phyloP scores from a whole-genome alignment of 108 stramenopile species.

The Skeletonema potamos region DNA sequence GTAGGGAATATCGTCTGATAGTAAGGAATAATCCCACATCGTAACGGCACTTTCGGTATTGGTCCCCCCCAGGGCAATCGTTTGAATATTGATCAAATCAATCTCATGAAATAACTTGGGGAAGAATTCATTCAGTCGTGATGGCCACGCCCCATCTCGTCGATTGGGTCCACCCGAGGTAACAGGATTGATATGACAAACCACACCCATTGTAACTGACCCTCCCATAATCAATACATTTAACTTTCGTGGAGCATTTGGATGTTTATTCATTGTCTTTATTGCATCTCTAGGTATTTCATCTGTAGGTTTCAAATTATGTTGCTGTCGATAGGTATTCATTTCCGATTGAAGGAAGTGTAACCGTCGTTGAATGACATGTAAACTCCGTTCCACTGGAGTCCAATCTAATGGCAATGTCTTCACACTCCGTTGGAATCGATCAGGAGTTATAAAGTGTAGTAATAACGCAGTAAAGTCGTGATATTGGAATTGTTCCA shows the following conservation, averaged over 20 bases:
- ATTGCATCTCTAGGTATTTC: constrained; percentile 16
- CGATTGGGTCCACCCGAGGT: constrained; percentile 30
- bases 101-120: constrained; percentile 18
- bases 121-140: constrained; percentile 46
- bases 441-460: constrained; percentile 26
- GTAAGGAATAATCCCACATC: constrained; percentile 74
- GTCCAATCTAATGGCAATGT: constrained; percentile 46
- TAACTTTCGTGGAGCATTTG: constrained; percentile 55
- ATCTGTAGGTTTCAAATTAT: not conserved
- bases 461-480: constrained; percentile 36
- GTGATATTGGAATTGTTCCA: constrained; percentile 9
- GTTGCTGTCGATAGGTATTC: not conserved
- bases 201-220: constrained; percentile 71
- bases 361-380: constrained; percentile 24
- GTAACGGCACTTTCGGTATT: constrained; percentile 65
- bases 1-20: constrained; percentile 59
- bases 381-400: constrained; percentile 24
- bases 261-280: constrained; percentile 18
- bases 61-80: constrained; percentile 75
- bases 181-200: constrained; percentile 59
- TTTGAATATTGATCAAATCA: constrained; percentile 52
- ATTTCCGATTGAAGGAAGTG: constrained; percentile 11
- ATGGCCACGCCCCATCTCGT: constrained; percentile 67
- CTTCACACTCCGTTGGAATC: constrained; percentile 39
- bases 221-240: constrained; percentile 79